Evolutionary conservation across 2,329 filamentous ascomycete genomes (phyloP).

Genomic region (Claviceps citrina): DNA sequence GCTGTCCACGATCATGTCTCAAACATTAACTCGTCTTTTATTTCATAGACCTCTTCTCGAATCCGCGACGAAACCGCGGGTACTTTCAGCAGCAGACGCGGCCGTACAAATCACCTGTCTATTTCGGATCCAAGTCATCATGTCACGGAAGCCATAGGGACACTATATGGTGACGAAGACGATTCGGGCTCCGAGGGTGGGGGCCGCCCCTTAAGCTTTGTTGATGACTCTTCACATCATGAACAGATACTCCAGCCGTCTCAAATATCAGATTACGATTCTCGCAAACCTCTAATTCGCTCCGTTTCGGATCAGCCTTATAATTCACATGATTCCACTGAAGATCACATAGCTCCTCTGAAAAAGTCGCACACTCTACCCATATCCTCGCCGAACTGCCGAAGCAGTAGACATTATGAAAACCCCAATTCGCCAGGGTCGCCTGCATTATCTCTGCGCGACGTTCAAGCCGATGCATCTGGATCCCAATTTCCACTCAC

Average conservation of each 20-base stretch:
- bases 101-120: constrained; percentile 42
- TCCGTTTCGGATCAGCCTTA: constrained; percentile 30
- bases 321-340: constrained; percentile 15
- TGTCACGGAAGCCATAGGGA: constrained; percentile 85
- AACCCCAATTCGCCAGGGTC: constrained; percentile 30
- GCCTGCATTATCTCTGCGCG: constrained; percentile 37
- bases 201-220: constrained; percentile 58
- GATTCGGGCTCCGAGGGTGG: constrained; percentile 38
- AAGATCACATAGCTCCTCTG: constrained; percentile 17
- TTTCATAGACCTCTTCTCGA: constrained; percentile 40
- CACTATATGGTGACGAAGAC: constrained; percentile 69
- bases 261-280: constrained; percentile 17
- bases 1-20: neutral
- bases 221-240: constrained; percentile 38
- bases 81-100: constrained; percentile 43
- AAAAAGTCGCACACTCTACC: constrained; percentile 31
- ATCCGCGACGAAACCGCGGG: constrained; percentile 38
- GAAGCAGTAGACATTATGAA: constrained; percentile 26
- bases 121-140: constrained; percentile 85
- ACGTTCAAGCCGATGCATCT: constrained; percentile 47
- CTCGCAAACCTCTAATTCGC: constrained; percentile 27
- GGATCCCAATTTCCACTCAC: constrained; percentile 59
- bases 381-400: constrained; percentile 23
- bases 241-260: constrained; percentile 29
- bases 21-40: neutral